phyloP scores from a whole-genome alignment of 495 filamentous ascomycete species.

The Haplographium delicatum region DNA sequence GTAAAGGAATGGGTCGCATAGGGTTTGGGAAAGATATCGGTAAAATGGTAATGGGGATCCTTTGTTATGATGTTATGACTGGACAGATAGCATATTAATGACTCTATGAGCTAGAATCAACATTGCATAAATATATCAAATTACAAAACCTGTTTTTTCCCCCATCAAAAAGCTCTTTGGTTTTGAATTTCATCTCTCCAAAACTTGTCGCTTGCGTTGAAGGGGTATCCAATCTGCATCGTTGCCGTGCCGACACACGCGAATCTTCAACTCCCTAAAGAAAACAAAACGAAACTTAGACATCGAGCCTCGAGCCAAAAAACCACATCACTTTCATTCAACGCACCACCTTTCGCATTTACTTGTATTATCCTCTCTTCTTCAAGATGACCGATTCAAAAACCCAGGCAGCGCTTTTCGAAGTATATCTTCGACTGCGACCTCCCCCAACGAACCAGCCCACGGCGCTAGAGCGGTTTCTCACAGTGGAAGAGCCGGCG shows the following conservation, averaged over 20 bases:
- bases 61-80: constrained; percentile 2
- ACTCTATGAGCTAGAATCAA: neutral
- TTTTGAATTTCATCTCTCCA: too few relatives aligned
- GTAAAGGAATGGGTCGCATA: too few relatives aligned
- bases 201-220: too few relatives aligned
- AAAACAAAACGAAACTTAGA: neutral
- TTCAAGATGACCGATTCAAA: constrained; percentile 22
- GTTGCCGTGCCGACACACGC: constrained; percentile 9
- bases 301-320: neutral
- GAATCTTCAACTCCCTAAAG: neutral
- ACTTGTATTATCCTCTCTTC: too few relatives aligned
- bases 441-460: constrained; percentile 49
- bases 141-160: too few relatives aligned
- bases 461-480: constrained; percentile 58
- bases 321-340: constrained; percentile 2
- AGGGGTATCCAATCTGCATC: too few relatives aligned
- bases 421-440: constrained; percentile 87
- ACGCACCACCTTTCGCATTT: neutral
- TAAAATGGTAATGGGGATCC: too few relatives aligned
- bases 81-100: neutral
- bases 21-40: too few relatives aligned
- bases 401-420: constrained; percentile 56
- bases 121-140: too few relatives aligned
- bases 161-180: too few relatives aligned
- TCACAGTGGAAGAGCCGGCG: constrained; percentile 63